Evolutionary conservation across 805 yeast species (phyloP).

Genomic region (Komagataella ulmi): DNA sequence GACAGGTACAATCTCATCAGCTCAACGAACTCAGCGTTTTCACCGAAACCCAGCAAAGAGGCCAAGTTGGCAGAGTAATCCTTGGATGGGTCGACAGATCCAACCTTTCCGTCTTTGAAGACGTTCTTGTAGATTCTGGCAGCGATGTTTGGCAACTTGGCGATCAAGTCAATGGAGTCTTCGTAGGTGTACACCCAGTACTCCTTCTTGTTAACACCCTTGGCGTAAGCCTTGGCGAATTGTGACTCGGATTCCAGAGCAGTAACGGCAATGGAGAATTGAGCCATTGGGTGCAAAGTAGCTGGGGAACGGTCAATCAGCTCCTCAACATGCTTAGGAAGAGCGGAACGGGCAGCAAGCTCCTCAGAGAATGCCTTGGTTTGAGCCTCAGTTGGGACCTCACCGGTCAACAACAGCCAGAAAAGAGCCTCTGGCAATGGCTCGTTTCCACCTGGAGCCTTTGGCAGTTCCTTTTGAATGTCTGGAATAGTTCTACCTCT

Average conservation of each 20-base stretch:
- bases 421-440: slow-evolving; percentile 72
- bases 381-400: slow-evolving; percentile 64
- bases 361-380: slow-evolving; percentile 60
- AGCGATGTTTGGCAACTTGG: slow-evolving; percentile 72
- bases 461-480: slow-evolving; percentile 60
- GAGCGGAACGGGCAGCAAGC: slow-evolving; percentile 63
- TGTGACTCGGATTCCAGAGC: slow-evolving; percentile 75
- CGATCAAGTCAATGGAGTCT: slow-evolving; percentile 68
- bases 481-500: slow-evolving; percentile 79
- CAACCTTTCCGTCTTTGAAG: slow-evolving; percentile 67
- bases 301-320: slow-evolving; percentile 64
- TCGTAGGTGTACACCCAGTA: slow-evolving; percentile 79
- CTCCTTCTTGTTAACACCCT: slow-evolving; percentile 70
- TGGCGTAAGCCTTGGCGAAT: slow-evolving; percentile 75
- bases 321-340: slow-evolving; percentile 69
- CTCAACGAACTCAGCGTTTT: slow-evolving; percentile 58
- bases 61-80: slow-evolving; percentile 59
- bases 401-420: slow-evolving; percentile 77
- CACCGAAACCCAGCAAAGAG: slow-evolving; percentile 45
- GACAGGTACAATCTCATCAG: slow-evolving; percentile 72
- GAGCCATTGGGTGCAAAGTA: slow-evolving; percentile 81
- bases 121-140: slow-evolving; percentile 76
- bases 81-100: slow-evolving; percentile 30
- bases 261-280: slow-evolving; percentile 70
- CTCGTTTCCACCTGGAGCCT: slow-evolving; percentile 50